A percentile compares a stretch with the other conserved stretches of the same genome.
phyloP scores from a whole-genome alignment of 2,329 filamentous ascomycete genomes.

The Epichloe festucae region DNA sequence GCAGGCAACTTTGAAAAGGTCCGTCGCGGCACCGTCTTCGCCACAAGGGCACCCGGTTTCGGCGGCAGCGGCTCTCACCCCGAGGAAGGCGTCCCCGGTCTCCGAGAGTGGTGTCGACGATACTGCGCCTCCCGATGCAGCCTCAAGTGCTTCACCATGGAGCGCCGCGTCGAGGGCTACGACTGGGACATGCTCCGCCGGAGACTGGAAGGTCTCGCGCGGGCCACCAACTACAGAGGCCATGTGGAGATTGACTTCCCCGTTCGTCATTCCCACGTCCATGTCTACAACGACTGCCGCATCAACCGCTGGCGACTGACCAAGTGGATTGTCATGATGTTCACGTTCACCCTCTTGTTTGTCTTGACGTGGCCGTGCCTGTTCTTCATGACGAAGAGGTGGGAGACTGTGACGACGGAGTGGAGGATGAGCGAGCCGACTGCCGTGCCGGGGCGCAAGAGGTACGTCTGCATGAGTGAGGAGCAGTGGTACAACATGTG shows the following conservation, averaged over 20 bases:
- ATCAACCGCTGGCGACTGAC: slow-evolving; percentile 54
- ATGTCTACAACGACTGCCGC: slow-evolving; percentile 49
- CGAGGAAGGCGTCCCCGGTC: slow-evolving; percentile 19
- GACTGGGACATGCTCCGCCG: slow-evolving; percentile 40
- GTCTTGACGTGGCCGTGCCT: slow-evolving; percentile 59
- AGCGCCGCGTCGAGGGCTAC: slow-evolving; percentile 44
- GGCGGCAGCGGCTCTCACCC: slow-evolving; percentile 14
- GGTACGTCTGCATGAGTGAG: slow-evolving; percentile 42
- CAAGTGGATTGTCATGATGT: slow-evolving; percentile 50
- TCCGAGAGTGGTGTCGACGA: slow-evolving; percentile 51
- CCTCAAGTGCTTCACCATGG: slow-evolving; percentile 43
- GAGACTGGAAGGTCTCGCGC: slow-evolving; percentile 43
- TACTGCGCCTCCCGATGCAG: slow-evolving; percentile 46
- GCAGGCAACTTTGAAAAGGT: slow-evolving; percentile 47
- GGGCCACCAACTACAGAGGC: slow-evolving; percentile 55
- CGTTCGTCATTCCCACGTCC: slow-evolving; percentile 39
- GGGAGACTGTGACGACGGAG: slow-evolving; percentile 47
- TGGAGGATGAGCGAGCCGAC: slow-evolving; percentile 32
- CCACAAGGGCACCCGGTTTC: slow-evolving; percentile 35
- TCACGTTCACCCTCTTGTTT: slow-evolving; percentile 54
- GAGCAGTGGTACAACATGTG: slow-evolving; percentile 51
- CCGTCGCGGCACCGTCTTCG: slow-evolving; percentile 50
- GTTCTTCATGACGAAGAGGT: slow-evolving; percentile 53
- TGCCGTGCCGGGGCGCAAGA: slow-evolving; percentile 20
- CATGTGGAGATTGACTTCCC: slow-evolving; percentile 46